A percentile compares a stretch with the other conserved stretches of the same genome.
These are phyloP conservation scores for Colletotrichum trifolii DNA, from an alignment of 2,329 filamentous ascomycete genomes.

Conservation along the genomic window DNA sequence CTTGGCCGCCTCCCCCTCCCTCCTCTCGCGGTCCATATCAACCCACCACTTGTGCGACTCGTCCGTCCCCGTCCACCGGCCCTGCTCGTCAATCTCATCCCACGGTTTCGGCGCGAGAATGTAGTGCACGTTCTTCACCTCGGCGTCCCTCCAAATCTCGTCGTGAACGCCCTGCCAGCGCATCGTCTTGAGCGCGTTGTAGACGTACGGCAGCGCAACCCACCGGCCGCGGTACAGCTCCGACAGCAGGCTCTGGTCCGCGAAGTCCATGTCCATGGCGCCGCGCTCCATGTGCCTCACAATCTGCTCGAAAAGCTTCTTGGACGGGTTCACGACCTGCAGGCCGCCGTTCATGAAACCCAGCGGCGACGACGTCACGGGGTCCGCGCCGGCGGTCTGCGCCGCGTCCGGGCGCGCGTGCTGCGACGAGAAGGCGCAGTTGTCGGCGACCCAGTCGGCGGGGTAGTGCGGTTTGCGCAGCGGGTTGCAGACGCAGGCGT, in stretches of 20 bases:
- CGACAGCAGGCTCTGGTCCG: conserved; percentile 69
- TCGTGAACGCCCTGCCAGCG: conserved; percentile 63
- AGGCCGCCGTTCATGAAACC: conserved; percentile 68
- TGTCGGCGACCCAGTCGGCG: conserved; percentile 68
- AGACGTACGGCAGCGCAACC: conserved; percentile 68
- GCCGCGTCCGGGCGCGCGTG: conserved; percentile 58
- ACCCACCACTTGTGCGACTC: conserved; percentile 69
- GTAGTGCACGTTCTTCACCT: conserved; percentile 71
- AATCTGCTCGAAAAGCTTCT: conserved; percentile 61
- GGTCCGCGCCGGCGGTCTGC: conserved; percentile 57
- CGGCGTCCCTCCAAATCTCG: conserved; percentile 67
- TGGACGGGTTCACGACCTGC: conserved; percentile 65
- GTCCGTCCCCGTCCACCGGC: conserved; percentile 56
- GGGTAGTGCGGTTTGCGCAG: conserved; percentile 84
- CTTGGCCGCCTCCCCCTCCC: conserved; percentile 50
- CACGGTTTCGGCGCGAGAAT: conserved; percentile 72
- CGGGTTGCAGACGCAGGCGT: conserved; percentile 90
- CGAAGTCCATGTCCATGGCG: conserved; percentile 63
- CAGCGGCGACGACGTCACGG: conserved; percentile 56
- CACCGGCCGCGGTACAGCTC: conserved; percentile 66
- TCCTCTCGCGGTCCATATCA: conserved; percentile 58
- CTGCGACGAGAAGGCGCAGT: conserved; percentile 70
- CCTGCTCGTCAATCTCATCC: conserved; percentile 60
- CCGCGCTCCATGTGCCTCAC: conserved; percentile 60
- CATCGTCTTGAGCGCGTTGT: conserved; percentile 73